Evolutionary conservation across 2,329 filamentous ascomycete species (phyloP), one percentile per base, ranked within the genome.

Genomic region (Stachybotrys elegans): DNA sequence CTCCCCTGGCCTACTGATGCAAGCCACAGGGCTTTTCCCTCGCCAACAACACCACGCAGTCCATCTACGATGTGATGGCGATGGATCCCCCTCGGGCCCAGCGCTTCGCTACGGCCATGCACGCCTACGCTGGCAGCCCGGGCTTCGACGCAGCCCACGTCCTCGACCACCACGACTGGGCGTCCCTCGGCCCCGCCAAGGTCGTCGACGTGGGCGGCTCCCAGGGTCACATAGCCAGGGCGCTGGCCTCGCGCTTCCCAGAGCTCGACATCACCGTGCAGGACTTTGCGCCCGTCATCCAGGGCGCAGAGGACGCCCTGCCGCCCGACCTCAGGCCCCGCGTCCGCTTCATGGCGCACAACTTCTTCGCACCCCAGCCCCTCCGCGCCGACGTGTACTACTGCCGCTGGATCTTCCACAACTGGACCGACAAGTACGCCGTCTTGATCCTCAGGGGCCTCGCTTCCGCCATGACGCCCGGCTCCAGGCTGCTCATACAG

Each of bases 341-440:
- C 17, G 35, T 38, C n/a, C 17, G 4, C 19, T 38, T 38, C 19
- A 20, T 21, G 35, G 16, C 35, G 17, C 17, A 20, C 11, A n/a
- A 38, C 17, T 11, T 38, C 6, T 38, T 38, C 35, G 35, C 35
- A 3, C n/a, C 35, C 12, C 35, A 38, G 35, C 21, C 35, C 11
- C 16, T 21, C 17, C 16, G 22, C 16, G 35, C 35, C 11, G 4
- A 38, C 17, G 35, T 38, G 8, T 38, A 38, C 35, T 38, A 38
- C 19, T 38, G 17, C 35, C 35, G 35, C 35, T 38, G 35, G 35
- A 38, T 38, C 11, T 38, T 38, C 35, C 35, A 38, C 21, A 38
- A 38, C 21, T 22, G 21, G 17, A 20, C 35, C 19, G 35, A 38
- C 21, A 38, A 38, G 21, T 38, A 38, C n/a, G 35, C 35, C 35